phyloP scores from a whole-genome alignment of 441 rosid genomes.

The Populus trichocarpa region DNA sequence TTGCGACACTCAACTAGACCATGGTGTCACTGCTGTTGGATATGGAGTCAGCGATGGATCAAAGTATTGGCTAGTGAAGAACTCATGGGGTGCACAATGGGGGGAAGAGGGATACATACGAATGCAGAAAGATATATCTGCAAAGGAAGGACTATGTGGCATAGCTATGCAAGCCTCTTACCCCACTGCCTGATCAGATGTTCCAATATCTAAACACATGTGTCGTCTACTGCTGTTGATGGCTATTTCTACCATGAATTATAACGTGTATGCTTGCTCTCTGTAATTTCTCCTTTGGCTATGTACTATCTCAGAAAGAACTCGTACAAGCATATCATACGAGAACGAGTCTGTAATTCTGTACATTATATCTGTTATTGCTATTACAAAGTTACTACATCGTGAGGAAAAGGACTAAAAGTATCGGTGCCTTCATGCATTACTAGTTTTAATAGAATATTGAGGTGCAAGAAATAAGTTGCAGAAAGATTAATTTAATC shows the following conservation, averaged over 20 bases:
- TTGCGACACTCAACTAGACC: constrained; percentile 57
- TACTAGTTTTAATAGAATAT: too few species aligned
- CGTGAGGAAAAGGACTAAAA: too few species aligned
- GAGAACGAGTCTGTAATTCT: too few species aligned
- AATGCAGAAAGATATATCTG: too few species aligned
- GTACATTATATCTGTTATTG: too few species aligned
- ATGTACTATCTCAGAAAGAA: not conserved
- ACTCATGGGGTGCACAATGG: constrained; percentile 77
- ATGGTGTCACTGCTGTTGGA: constrained; percentile 66
- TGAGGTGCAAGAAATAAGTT: too few species aligned
- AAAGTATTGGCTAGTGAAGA: constrained; percentile 70
- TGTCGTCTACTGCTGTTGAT: not conserved
- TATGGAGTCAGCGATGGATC: constrained; percentile 59
- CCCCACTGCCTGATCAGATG: constrained; percentile 27
- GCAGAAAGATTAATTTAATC: too few species aligned
- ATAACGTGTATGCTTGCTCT: not conserved
- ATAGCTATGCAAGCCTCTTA: constrained; percentile 39
- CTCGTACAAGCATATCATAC: too few species aligned
- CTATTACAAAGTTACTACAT: too few species aligned
- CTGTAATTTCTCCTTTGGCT: not conserved
- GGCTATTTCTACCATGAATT: not conserved
- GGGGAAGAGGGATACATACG: too few species aligned
- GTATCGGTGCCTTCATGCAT: too few species aligned
- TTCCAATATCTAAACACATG: not conserved
- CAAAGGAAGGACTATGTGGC: too few species aligned